phyloP scores from a whole-genome alignment of 257 asterid species.

The Thymus quinquecostatus region DNA sequence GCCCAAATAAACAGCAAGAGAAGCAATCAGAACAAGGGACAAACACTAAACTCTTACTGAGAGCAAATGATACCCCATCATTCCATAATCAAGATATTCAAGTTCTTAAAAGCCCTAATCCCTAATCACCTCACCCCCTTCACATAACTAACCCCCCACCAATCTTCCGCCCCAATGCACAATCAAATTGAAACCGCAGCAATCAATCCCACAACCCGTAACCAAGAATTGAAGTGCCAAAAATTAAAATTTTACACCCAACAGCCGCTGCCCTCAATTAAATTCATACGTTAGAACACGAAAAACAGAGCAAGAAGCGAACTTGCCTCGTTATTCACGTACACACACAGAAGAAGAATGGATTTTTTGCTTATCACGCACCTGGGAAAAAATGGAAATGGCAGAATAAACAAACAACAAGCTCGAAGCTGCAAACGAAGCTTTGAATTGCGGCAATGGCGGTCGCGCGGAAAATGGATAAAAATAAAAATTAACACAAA shows the following conservation, averaged over 20 bases:
- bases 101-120: slow-evolving; percentile 41
- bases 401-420: background rate
- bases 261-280: slow-evolving; percentile 26
- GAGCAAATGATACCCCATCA: background rate
- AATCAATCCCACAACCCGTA: background rate
- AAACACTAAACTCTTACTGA: background rate
- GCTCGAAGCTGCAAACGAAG: slow-evolving; percentile 31
- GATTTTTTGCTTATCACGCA: slow-evolving; percentile 4
- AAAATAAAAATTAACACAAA: slow-evolving; percentile 11
- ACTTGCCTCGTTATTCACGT: slow-evolving; percentile 24
- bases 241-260: background rate
- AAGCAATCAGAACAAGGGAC: background rate
- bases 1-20: slow-evolving; percentile 5
- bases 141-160: slow-evolving; percentile 30
- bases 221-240: slow-evolving; percentile 28
- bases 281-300: slow-evolving; percentile 16
- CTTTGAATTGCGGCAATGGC: slow-evolving; percentile 47
- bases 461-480: slow-evolving; percentile 38
- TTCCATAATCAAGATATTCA: slow-evolving; percentile 12
- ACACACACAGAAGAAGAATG: background rate
- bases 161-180: slow-evolving; percentile 15
- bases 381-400: slow-evolving; percentile 29
- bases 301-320: slow-evolving; percentile 30
- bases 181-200: background rate
- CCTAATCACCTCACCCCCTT: slow-evolving; percentile 33